Evolutionary conservation across 1,284 basidiomycete genomes (phyloP), one percentile per base, ranked within the genome.

Genomic region (Lentinula novae-zelandiae): DNA sequence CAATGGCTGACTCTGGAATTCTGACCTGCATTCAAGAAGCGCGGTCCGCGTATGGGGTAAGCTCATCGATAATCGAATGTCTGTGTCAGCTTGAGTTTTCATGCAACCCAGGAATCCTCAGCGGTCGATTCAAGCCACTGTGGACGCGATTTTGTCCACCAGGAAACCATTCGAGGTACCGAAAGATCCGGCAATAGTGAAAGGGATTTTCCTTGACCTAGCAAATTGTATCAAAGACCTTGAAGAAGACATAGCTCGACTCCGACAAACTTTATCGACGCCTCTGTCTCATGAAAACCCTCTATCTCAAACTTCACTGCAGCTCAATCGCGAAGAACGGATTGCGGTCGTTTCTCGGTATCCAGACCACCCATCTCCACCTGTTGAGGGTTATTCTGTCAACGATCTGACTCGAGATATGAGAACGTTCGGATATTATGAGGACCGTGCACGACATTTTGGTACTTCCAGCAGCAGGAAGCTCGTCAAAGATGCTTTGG

Each of bases 401-500:
- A 46, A 55, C 3, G 33, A 39, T 31, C 44, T 60, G 5, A 39
- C 53, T 7, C 22, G 22, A 10, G 36, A 56, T 6, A 2, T 60
- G 1, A 34, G 34, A 31, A n/a, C 10, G 22, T 38, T 60, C 17
- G 53, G 48, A 10, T 39, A 50, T 15, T 53, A 60, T 13, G 42
- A 54, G 2, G 17, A 48, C 9, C 31, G 15, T 15, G 15, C 22
- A 4, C 59, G 59, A n/a, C 59, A 60, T 13, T 60, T 55, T 33
- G 83, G 83, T 20, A 81, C 83, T 65, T 81, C 82, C 0, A 84
- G 82, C 34, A 77, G 78, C 7, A 72, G 80, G 12, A 76, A 75
- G 62, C 73, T 86, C 12, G 69, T 87, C 44, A 76, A 76, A 27
- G 73, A 75, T 40, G 79, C 83, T 51, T 74, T 83, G 55, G 76